Percentiles rank a stretch among this genome's conserved stretches.
phyloP scores from a whole-genome alignment of 129 eudicot genomes.

The Arctium minus region DNA sequence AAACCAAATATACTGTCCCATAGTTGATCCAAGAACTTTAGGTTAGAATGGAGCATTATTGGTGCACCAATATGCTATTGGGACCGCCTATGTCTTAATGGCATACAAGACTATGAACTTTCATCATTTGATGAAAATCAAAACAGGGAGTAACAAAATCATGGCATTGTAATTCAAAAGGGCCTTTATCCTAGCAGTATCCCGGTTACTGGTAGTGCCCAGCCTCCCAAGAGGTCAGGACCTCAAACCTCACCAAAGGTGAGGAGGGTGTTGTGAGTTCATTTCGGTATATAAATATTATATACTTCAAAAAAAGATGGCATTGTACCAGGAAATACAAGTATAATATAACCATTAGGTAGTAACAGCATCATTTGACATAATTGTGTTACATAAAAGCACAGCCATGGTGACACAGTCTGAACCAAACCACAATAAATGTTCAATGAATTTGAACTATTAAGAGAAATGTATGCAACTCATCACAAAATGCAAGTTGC shows the following conservation, averaged over 20 bases:
- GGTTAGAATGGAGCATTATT: neutral
- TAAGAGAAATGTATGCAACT: neutral
- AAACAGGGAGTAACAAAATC: too few species aligned
- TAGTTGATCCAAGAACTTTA: neutral
- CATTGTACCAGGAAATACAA: neutral
- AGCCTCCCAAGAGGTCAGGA: neutral
- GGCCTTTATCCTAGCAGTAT: too few species aligned
- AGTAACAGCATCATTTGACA: neutral
- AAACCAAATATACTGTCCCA: neutral
- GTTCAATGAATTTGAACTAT: neutral
- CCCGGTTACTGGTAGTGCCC: too few species aligned
- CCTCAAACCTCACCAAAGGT: neutral
- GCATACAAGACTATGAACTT: neutral
- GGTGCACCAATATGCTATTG: neutral
- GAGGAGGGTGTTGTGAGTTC: neutral
- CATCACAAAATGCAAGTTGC: neutral
- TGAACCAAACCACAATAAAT: neutral
- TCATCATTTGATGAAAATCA: too few species aligned
- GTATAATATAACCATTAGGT: neutral
- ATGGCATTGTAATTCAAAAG: too few species aligned
- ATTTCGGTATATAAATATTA: too few species aligned
- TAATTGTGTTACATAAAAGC: neutral
- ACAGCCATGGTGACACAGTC: neutral
- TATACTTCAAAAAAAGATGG: neutral
- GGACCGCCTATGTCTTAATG: neutral